Conservation (phyloP, 768 basidiomycete genomes). For the Lactarius sanguifluus region DNA sequence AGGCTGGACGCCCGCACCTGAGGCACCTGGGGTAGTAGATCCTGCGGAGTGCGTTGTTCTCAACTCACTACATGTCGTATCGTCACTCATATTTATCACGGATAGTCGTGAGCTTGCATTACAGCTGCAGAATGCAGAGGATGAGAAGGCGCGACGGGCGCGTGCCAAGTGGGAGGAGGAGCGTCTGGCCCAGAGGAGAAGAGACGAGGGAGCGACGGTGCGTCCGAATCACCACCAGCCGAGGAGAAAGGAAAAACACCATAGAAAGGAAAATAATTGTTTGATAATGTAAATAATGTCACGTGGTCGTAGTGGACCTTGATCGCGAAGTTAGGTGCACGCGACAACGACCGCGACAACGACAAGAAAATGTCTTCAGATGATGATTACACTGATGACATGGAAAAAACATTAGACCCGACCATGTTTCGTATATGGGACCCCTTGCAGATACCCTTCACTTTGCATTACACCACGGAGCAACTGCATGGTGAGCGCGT, state of each 20-base stretch:
- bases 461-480: slow-evolving; percentile 30
- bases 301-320: not conserved
- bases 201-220: slow-evolving; percentile 10
- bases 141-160: slow-evolving; percentile 42
- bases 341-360: not conserved
- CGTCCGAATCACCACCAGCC: slow-evolving; percentile 15
- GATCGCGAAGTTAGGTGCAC: not conserved
- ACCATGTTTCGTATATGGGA: slow-evolving; percentile 31
- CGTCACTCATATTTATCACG: slow-evolving; percentile 2
- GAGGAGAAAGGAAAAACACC: not conserved
- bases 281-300: slow-evolving; percentile 27
- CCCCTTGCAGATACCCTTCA: slow-evolving; percentile 27
- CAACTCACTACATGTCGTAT: not conserved
- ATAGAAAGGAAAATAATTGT: slow-evolving; percentile 15
- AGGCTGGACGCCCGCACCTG: slow-evolving; percentile 63
- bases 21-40: slow-evolving; percentile 43
- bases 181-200: slow-evolving; percentile 37
- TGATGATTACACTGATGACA: slow-evolving; percentile 21
- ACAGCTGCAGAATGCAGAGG: slow-evolving; percentile 81
- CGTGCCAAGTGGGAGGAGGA: slow-evolving; percentile 41
- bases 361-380: slow-evolving; percentile 15
- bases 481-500: slow-evolving; percentile 32
- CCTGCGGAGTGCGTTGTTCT: slow-evolving; percentile 59
- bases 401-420: slow-evolving; percentile 15
- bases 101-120: slow-evolving; percentile 65